These are phyloP conservation scores for Saccharomyces pastorianus DNA, from an alignment of 1,139 yeast species.

Conservation along the genomic window DNA sequence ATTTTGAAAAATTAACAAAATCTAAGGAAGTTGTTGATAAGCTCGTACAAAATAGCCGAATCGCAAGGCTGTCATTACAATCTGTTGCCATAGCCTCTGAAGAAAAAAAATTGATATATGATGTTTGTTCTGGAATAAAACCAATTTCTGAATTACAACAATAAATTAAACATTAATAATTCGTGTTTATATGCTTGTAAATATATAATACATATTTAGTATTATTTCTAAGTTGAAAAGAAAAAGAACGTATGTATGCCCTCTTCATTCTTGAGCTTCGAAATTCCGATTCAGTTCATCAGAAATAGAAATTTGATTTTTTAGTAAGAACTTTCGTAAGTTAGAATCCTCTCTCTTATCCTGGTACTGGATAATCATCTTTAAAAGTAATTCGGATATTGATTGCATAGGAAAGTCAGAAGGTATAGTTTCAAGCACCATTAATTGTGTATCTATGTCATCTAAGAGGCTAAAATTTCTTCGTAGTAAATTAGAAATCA, in stretches of 20 bases:
- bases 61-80: constrained; percentile 22
- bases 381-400: constrained; percentile 13
- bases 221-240: background rate
- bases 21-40: constrained; percentile 13
- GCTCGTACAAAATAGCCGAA: constrained; percentile 15
- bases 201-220: constrained; percentile 2
- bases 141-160: constrained; percentile 22
- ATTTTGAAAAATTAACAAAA: constrained; percentile 16
- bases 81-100: constrained; percentile 11
- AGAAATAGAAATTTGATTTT: constrained; percentile 12
- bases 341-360: constrained; percentile 9
- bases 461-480: constrained; percentile 14
- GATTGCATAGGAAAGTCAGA: constrained; percentile 11
- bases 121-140: constrained; percentile 28
- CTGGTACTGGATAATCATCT: constrained; percentile 12
- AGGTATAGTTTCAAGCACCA: constrained; percentile 18
- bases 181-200: constrained; percentile 10
- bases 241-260: background rate
- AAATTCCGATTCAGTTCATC: background rate
- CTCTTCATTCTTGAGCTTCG: constrained; percentile 1
- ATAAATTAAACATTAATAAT: background rate
- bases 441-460: constrained; percentile 6
- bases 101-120: constrained; percentile 16
- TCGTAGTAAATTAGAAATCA: constrained; percentile 15
- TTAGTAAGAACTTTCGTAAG: constrained; percentile 22